A percentile compares a stretch with the other conserved stretches of the same genome.
phyloP scores from a whole-genome alignment of 2,329 filamentous ascomycete genomes.

The Aspergillus costaricaensis region DNA sequence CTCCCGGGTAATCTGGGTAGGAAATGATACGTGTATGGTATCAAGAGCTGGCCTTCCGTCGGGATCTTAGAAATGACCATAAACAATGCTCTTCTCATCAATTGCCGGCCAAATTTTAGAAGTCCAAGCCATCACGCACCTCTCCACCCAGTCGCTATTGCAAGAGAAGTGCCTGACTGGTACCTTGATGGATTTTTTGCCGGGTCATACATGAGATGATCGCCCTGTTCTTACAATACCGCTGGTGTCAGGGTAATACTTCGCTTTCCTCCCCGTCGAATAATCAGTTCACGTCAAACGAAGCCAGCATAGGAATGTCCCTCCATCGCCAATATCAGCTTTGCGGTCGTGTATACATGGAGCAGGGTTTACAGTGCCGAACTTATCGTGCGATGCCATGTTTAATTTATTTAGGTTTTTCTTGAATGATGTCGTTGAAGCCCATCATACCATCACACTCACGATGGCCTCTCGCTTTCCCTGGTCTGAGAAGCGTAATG shows the following conservation, averaged over 20 bases:
- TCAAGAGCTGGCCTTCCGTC: no score
- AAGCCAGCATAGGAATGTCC: no score
- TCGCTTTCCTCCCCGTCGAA: background rate
- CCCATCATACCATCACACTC: background rate
- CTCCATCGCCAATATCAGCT: background rate
- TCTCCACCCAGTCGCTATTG: no score
- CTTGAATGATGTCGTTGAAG: background rate
- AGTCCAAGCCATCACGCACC: no score
- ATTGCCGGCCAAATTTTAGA: no score
- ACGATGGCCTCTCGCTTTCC: background rate
- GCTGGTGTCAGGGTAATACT: background rate
- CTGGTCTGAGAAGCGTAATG: background rate
- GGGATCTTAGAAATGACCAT: no score
- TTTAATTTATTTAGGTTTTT: background rate
- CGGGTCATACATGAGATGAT: background rate
- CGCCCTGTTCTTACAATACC: conserved; percentile 6
- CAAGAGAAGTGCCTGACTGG: no score
- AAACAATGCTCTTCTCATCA: no score
- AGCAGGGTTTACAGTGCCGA: no score
- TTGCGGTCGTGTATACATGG: no score
- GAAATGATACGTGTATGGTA: background rate
- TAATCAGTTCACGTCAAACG: background rate
- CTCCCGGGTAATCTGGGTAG: background rate
- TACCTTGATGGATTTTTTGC: background rate
- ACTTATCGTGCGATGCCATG: background rate